phyloP scores from a whole-genome alignment of 108 stramenopile genomes.

The Skeletonema potamos region DNA sequence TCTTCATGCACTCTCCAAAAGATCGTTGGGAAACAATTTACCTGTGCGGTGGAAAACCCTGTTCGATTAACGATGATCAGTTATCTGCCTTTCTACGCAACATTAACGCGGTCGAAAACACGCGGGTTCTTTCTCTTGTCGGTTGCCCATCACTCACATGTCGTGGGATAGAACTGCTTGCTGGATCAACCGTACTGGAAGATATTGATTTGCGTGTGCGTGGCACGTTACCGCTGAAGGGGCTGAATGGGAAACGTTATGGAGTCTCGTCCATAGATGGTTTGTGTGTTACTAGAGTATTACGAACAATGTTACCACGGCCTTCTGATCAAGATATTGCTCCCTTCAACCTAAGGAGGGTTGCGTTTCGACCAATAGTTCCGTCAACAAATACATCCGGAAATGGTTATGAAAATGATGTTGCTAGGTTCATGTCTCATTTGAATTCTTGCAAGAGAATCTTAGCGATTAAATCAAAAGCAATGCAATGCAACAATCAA shows the following conservation, averaged over 20 bases:
- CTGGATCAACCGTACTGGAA: conserved; percentile 21
- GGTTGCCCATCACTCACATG: conserved; percentile 13
- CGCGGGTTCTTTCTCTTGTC: conserved; percentile 18
- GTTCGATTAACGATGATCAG: conserved; percentile 13
- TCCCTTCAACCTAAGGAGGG: neutral
- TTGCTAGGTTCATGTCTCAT: neutral
- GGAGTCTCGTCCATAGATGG: neutral
- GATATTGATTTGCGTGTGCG: conserved; percentile 24
- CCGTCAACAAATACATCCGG: neutral
- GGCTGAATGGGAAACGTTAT: neutral
- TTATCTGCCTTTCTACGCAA: conserved; percentile 16
- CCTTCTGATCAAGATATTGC: neutral
- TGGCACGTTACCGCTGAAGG: conserved; percentile 9
- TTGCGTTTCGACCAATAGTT: neutral
- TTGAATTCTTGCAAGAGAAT: neutral
- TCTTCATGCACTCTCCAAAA: neutral
- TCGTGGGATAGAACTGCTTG: conserved; percentile 11
- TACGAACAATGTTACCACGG: neutral
- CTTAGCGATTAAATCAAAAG: neutral
- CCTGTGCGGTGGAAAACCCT: neutral
- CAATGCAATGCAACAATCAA: neutral
- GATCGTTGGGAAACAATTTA: conserved; percentile 6
- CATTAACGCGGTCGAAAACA: conserved; percentile 16
- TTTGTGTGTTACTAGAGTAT: neutral
- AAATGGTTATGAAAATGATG: neutral